These are phyloP conservation scores for Apium graveolens DNA, from an alignment of 129 eudicot species.

Conservation along the genomic window DNA sequence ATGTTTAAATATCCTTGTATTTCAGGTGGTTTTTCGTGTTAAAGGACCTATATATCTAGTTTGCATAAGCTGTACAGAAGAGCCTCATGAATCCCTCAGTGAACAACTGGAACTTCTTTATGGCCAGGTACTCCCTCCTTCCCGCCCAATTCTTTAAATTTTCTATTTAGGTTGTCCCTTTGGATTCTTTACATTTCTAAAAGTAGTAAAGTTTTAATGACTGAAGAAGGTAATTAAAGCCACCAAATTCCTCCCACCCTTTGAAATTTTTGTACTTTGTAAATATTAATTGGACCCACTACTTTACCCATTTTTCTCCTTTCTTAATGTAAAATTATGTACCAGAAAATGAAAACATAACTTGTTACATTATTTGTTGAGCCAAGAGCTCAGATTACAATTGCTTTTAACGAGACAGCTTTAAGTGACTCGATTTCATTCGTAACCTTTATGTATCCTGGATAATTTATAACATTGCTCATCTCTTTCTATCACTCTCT, in stretches of 20 bases:
- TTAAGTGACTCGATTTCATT: not conserved
- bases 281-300: not conserved
- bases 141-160: not conserved
- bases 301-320: not conserved
- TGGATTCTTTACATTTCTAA: not conserved
- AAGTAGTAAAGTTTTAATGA: not conserved
- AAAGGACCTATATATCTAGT: slow-evolving; percentile 97
- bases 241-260: not conserved
- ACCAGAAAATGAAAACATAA: not conserved
- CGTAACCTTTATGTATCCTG: not conserved
- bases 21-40: slow-evolving; percentile 86
- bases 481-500: not conserved
- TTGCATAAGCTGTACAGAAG: slow-evolving; percentile 98
- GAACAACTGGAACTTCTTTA: slow-evolving; percentile 89
- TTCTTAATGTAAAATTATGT: not conserved
- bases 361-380: not conserved
- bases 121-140: slow-evolving; percentile 59
- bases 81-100: slow-evolving; percentile 73
- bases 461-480: not conserved
- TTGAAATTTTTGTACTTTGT: not conserved
- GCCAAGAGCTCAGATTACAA: not conserved
- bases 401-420: not conserved
- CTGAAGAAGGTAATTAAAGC: not conserved
- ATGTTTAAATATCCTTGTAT: not conserved
- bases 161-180: not conserved